Evolutionary conservation across 2,329 filamentous ascomycete genomes (phyloP).

Genomic region (Colletotrichum incanum): DNA sequence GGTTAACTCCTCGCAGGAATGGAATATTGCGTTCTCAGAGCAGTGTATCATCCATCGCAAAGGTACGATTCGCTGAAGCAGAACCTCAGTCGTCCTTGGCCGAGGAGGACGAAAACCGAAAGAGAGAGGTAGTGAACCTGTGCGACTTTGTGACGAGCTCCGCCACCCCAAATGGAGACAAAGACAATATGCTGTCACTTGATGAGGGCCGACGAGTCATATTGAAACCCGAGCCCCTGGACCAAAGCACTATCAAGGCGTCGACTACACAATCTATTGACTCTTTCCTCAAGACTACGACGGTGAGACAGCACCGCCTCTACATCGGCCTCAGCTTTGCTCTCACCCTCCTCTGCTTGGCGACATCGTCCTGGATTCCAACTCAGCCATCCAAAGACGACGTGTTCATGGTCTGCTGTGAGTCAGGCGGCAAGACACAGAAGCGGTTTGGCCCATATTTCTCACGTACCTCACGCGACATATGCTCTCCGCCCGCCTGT

Average conservation of each 20-base stretch:
- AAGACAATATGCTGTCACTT: not conserved
- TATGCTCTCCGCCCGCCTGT: not conserved
- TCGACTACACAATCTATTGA: not conserved
- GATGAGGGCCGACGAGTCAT: not conserved
- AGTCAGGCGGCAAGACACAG: not conserved
- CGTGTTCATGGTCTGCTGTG: not conserved
- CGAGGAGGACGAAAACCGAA: not conserved
- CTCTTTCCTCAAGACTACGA: not conserved
- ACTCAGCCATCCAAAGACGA: conserved; percentile 1
- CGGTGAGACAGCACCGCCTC: conserved; percentile 3
- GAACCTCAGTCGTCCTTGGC: not conserved
- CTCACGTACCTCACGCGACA: not conserved
- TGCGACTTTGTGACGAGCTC: not conserved
- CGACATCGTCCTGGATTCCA: conserved; percentile 15
- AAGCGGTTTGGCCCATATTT: not conserved
- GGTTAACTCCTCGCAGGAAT: not conserved
- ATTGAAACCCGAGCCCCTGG: not conserved
- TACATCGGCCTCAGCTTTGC: conserved; percentile 13
- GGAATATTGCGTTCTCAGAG: not conserved
- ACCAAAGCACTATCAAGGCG: not conserved
- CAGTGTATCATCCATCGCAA: not conserved
- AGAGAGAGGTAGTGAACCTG: not conserved
- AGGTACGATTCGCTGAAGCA: not conserved
- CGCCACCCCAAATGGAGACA: not conserved
- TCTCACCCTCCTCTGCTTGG: conserved; percentile 20